phyloP scores from a whole-genome alignment of 2,329 filamentous ascomycete species.

The Lachnellula cervina region DNA sequence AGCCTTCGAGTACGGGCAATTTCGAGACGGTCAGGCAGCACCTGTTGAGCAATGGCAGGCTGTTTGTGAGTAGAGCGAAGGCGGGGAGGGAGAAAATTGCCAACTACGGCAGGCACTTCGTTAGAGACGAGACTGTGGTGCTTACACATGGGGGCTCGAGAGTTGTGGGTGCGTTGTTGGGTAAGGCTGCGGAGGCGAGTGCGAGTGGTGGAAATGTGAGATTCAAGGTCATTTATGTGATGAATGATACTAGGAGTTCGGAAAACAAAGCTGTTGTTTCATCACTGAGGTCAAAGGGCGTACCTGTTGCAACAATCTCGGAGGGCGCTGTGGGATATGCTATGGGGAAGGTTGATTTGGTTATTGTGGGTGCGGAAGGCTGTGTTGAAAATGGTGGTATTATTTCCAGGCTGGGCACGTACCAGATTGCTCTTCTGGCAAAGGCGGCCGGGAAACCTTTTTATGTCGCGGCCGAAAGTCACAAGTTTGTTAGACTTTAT shows the following conservation, averaged over 20 bases:
- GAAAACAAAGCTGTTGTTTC: constrained; percentile 70
- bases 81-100: constrained; percentile 81
- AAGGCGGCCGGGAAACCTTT: constrained; percentile 64
- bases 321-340: constrained; percentile 74
- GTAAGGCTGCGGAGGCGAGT: constrained; percentile 64
- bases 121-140: constrained; percentile 74
- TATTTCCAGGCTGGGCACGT: constrained; percentile 79
- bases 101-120: constrained; percentile 69
- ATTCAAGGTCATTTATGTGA: constrained; percentile 81
- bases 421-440: constrained; percentile 80
- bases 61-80: constrained; percentile 85
- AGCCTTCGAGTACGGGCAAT: constrained; percentile 48
- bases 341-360: constrained; percentile 66
- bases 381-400: constrained; percentile 93
- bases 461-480: constrained; percentile 89
- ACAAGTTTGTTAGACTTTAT: constrained; percentile 91
- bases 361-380: constrained; percentile 70
- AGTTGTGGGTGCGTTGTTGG: constrained; percentile 73
- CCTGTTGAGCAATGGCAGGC: constrained; percentile 75
- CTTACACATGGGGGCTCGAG: constrained; percentile 85
- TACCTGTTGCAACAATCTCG: constrained; percentile 78
- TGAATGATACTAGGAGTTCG: constrained; percentile 48
- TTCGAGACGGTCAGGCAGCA: constrained; percentile 82
- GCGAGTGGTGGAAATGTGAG: constrained; percentile 50
- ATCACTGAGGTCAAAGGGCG: constrained; percentile 64